phyloP scores from a whole-genome alignment of 805 yeast species.

The Lipomyces yamanashiensis region DNA sequence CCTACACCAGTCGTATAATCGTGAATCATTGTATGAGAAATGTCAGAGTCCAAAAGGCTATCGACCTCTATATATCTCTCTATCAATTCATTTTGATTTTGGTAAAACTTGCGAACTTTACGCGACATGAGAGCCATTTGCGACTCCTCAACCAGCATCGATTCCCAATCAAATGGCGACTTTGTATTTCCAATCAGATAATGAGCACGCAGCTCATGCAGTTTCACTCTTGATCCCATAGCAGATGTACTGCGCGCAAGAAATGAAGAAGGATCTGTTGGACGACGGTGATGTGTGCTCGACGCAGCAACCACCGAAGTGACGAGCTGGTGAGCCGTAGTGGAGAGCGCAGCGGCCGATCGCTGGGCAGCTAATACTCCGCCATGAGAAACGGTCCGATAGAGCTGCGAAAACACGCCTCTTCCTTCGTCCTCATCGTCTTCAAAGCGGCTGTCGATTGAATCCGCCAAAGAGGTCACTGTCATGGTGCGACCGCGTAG shows the following conservation, averaged over 20 bases:
- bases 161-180: constrained; percentile 52
- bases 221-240: constrained; percentile 36
- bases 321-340: constrained; percentile 13
- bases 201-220: constrained; percentile 54
- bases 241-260: not conserved
- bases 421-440: not conserved
- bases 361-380: constrained; percentile 10
- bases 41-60: constrained; percentile 68
- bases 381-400: constrained; percentile 23
- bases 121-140: constrained; percentile 41
- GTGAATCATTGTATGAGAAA: constrained; percentile 65
- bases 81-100: constrained; percentile 63
- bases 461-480: not conserved
- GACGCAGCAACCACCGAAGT: constrained; percentile 26
- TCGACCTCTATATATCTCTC: constrained; percentile 65
- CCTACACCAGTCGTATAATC: constrained; percentile 51
- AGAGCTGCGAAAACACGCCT: constrained; percentile 9
- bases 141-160: constrained; percentile 38
- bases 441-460: not conserved
- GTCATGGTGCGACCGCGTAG: not conserved
- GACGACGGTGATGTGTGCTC: constrained; percentile 22
- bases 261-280: constrained; percentile 7
- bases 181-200: constrained; percentile 53
- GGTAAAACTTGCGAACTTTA: constrained; percentile 54
- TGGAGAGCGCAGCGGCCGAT: constrained; percentile 4